These are phyloP conservation scores for Alternaria solani DNA, from an alignment of 2,329 filamentous ascomycete genomes.

Conservation along the genomic window DNA sequence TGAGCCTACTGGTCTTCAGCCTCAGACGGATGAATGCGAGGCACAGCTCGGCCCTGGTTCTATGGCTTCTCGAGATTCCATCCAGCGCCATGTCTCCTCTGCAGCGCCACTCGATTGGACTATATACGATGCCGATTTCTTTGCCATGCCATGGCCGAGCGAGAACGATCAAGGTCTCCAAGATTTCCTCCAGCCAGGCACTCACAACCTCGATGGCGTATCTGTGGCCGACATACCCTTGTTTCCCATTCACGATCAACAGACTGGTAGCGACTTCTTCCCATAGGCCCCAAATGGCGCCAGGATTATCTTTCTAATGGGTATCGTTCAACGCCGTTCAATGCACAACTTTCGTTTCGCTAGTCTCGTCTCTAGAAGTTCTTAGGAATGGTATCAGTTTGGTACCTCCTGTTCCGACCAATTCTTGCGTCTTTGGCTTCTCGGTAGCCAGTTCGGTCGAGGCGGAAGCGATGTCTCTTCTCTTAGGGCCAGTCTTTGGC, in stretches of 20 bases:
- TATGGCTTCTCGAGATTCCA: constrained; percentile 7
- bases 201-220: constrained; percentile 38
- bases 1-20: constrained; percentile 3
- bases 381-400: constrained; percentile 63
- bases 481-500: constrained; percentile 28
- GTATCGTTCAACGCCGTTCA: neutral
- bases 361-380: constrained; percentile 61
- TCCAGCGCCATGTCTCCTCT: constrained; percentile 13
- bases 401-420: constrained; percentile 62
- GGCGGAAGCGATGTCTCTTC: constrained; percentile 56
- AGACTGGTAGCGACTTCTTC: constrained; percentile 23
- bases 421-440: constrained; percentile 46
- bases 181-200: constrained; percentile 43
- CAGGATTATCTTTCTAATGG: neutral
- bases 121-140: constrained; percentile 45
- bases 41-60: constrained; percentile 5
- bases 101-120: constrained; percentile 36
- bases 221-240: constrained; percentile 44
- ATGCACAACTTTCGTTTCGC: constrained; percentile 45
- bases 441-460: constrained; percentile 51
- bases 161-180: constrained; percentile 44
- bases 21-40: neutral
- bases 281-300: neutral
- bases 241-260: constrained; percentile 43
- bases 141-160: constrained; percentile 40